Conservation (phyloP, 176 grass and related monocot genomes). For the Alloteropsis semialata region DNA sequence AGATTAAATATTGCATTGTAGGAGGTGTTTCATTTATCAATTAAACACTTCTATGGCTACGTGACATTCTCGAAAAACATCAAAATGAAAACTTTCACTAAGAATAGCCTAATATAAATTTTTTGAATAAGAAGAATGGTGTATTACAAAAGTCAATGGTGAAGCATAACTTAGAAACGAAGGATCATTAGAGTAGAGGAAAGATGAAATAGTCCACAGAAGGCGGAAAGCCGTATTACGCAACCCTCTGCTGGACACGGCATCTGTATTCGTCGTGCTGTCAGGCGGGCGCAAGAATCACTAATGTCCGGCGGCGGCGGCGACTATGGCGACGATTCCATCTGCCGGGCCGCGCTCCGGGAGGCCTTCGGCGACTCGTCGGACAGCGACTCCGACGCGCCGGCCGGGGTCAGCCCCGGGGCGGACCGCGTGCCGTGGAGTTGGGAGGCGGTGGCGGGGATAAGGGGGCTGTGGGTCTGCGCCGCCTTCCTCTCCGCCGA, state of each 20-base stretch:
- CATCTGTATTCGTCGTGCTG: background rate
- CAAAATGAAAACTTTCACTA: no score
- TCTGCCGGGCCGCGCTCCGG: conserved; percentile 12
- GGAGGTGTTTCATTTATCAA: no score
- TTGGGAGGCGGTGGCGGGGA: conserved; percentile 42
- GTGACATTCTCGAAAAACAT: no score
- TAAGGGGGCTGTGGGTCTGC: conserved; percentile 64
- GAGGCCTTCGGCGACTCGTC: conserved; percentile 66
- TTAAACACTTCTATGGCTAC: no score
- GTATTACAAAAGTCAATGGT: no score
- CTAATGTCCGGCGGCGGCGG: conserved; percentile 8
- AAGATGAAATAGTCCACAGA: no score
- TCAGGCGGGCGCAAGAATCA: background rate
- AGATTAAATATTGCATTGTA: no score
- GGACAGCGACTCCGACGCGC: conserved; percentile 21
- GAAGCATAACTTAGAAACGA: no score
- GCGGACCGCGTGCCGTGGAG: background rate
- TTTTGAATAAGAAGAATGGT: no score
- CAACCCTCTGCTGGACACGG: background rate
- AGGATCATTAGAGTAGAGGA: no score
- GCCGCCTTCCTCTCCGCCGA: conserved; percentile 37
- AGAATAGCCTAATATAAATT: no score
- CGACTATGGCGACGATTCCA: conserved; percentile 11
- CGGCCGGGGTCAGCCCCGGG: background rate
- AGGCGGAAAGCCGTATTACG: background rate